Evolutionary conservation across 2,329 filamentous ascomycete genomes (phyloP).

Genomic region (Ceratocystis cubensis): DNA sequence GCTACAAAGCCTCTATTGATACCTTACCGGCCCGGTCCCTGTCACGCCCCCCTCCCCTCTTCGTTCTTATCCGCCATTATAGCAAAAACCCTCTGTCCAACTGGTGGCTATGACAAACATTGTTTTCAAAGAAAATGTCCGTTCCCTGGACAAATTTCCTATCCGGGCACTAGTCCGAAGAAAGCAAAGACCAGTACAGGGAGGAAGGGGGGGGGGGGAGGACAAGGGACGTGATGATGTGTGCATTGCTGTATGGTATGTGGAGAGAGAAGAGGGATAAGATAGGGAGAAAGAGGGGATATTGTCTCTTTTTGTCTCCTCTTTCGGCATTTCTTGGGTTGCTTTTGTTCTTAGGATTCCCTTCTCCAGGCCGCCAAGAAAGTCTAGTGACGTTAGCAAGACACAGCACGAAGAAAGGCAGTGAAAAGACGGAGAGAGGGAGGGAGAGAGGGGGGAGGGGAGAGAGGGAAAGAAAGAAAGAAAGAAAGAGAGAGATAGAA

Average conservation of each 20-base stretch:
- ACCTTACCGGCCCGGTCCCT: constrained; percentile 8
- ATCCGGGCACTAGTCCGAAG: constrained; percentile 8
- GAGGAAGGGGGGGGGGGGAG: no score
- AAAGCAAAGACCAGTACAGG: background rate
- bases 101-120: constrained; percentile 8
- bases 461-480: background rate
- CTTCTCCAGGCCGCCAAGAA: constrained; percentile 3
- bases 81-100: background rate
- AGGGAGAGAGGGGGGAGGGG: no score
- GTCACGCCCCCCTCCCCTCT: background rate
- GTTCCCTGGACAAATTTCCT: constrained; percentile 10
- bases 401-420: background rate
- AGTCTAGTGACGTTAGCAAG: background rate
- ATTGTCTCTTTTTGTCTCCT: constrained; percentile 8
- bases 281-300: background rate
- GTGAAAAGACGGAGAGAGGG: background rate
- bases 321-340: constrained; percentile 5
- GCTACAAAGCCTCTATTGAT: background rate
- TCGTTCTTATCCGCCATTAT: background rate
- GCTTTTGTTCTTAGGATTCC: background rate
- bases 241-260: background rate
- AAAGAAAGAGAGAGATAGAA: background rate
- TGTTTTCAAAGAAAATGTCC: constrained; percentile 11
- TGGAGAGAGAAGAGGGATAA: background rate
- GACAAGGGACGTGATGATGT: background rate